Base-by-base conservation (phyloP, 352 stramenopile species). In the Elongisporangium undulatum region DNA sequence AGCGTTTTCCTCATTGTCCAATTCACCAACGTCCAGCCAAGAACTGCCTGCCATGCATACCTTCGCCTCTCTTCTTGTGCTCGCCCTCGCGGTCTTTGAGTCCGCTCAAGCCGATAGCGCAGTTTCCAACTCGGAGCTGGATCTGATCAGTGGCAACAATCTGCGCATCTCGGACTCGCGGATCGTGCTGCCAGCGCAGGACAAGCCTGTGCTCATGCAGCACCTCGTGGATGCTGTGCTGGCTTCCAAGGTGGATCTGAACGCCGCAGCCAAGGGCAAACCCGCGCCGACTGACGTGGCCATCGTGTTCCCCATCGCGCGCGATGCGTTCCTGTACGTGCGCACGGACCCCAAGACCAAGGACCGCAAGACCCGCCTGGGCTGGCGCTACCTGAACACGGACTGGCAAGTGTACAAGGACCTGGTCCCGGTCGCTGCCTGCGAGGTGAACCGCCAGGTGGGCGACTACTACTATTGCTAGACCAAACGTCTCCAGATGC, bases 361-460 rank as follows among this genome's bases (percentile, higher is more conserved):
- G 29, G 7, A 23, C 41, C 19, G 21, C 29, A 45, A 53, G 39
- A 59, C 22, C 22, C 55, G 55, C 16, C 21, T 59, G 29, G 41
- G 55, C 23, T 53, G 55, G 55, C 39, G 55, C 55, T 59, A 59
- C 21, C 5, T 48, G 15, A 41, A 53, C 41, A n/a, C 41, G 41
- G 55, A 59, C 55, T 59, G 55, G 55, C 50, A 53, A 38, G 38
- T 59, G 19, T 59, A 59, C 41, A 21, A 26, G 21, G 55, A 17
- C 15, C 39, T 59, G n/a, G 23, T 59, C 41, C 38, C 41, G 22
- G 38, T 38, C 4, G 41, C 7, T 9, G 19, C 53, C 53, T 58
- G 53, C 19, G 53, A 58, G 24, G 53, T 50, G n/a, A 58, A 58
- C 19, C 29, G 53, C 53, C n/a, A 20, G 17, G n/a, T 50, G 26